Conservation (phyloP, 106 monocot species). For the Cymbidium sinense region DNA sequence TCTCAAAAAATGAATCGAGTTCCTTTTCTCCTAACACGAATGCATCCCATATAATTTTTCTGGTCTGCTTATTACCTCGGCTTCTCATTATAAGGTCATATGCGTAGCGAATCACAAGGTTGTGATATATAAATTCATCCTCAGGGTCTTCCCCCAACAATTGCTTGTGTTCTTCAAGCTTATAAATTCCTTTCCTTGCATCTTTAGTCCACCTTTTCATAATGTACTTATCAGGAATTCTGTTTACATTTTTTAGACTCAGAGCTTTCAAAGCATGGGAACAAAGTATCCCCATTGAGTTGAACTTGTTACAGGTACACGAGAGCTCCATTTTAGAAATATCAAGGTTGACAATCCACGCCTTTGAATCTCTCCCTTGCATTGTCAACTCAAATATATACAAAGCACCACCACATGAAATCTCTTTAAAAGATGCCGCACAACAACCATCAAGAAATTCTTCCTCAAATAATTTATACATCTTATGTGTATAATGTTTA, state of each 20-base stretch:
- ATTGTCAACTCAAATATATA: slow-evolving; percentile 12
- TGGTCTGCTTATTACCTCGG: too few species aligned
- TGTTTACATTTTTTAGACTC: slow-evolving; percentile 13
- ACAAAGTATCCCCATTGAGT: slow-evolving; percentile 22
- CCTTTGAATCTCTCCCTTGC: slow-evolving; percentile 13
- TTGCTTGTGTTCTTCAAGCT: not conserved
- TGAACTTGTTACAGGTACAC: slow-evolving; percentile 21
- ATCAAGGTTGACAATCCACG: slow-evolving; percentile 12
- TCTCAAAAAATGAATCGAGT: too few species aligned
- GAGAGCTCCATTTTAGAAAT: not conserved
- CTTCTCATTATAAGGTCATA: too few species aligned
- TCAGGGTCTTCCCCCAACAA: too few species aligned
- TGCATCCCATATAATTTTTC: too few species aligned
- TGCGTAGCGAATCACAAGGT: too few species aligned
- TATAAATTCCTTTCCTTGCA: slow-evolving; percentile 18
- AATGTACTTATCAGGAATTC: slow-evolving; percentile 22
- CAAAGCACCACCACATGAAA: not conserved
- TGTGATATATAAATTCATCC: too few species aligned
- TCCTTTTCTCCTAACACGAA: too few species aligned
- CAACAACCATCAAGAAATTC: slow-evolving; percentile 25
- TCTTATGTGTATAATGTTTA: slow-evolving; percentile 18
- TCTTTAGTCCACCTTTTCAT: slow-evolving; percentile 24
- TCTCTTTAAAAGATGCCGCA: slow-evolving; percentile 11
- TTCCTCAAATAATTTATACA: slow-evolving; percentile 25
- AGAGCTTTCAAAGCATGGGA: slow-evolving; percentile 23